Evolutionary conservation across 495 filamentous ascomycete species (phyloP).

Genomic region (Thermochaetoides thermophila): DNA sequence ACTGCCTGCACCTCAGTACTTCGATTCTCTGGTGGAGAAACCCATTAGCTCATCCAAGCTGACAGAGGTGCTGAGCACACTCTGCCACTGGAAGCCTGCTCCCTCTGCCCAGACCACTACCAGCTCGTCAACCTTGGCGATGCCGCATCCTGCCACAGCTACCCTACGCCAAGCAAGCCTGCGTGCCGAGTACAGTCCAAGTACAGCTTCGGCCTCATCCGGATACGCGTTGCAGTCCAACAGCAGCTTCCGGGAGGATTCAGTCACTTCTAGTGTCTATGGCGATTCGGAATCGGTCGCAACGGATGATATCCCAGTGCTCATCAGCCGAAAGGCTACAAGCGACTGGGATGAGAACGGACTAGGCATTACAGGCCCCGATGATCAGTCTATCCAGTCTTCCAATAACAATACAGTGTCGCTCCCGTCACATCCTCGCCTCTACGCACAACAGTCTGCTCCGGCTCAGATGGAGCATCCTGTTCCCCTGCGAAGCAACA

Average conservation of each 20-base stretch:
- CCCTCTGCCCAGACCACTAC: slow-evolving; percentile 31
- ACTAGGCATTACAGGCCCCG: slow-evolving; percentile 49
- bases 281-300: slow-evolving; percentile 69
- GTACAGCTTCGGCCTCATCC: slow-evolving; percentile 71
- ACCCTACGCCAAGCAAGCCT: slow-evolving; percentile 44
- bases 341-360: slow-evolving; percentile 62
- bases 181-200: slow-evolving; percentile 67
- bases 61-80: slow-evolving; percentile 65
- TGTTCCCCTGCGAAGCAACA: slow-evolving; percentile 28
- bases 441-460: slow-evolving; percentile 51
- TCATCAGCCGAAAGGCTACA: slow-evolving; percentile 51
- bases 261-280: slow-evolving; percentile 71
- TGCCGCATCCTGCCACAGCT: slow-evolving; percentile 44
- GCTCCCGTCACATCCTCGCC: slow-evolving; percentile 26
- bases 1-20: slow-evolving; percentile 82
- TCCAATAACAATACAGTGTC: slow-evolving; percentile 19
- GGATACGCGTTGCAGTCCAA: slow-evolving; percentile 51
- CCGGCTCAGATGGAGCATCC: slow-evolving; percentile 45
- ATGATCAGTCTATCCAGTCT: slow-evolving; percentile 20
- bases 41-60: slow-evolving; percentile 82
- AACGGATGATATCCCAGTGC: slow-evolving; percentile 64
- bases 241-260: slow-evolving; percentile 69
- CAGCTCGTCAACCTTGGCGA: slow-evolving; percentile 22
- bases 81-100: slow-evolving; percentile 87
- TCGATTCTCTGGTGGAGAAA: slow-evolving; percentile 88